A percentile compares a stretch with the other conserved stretches of the same genome.
phyloP scores from a whole-genome alignment of 768 basidiomycete genomes.

The Strobilomyces dryophilus region DNA sequence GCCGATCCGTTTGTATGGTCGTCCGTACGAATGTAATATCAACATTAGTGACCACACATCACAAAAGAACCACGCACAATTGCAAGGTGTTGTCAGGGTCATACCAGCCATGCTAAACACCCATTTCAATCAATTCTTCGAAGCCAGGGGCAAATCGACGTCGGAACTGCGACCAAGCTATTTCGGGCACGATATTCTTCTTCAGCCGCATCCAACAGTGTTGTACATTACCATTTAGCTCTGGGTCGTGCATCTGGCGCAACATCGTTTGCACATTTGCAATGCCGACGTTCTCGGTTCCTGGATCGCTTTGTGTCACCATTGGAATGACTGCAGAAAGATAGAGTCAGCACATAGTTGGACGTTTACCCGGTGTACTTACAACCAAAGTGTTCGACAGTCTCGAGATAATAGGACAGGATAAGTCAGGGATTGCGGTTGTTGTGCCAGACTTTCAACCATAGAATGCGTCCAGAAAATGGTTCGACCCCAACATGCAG shows the following conservation, averaged over 20 bases:
- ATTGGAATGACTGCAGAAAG: background rate
- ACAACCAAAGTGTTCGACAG: background rate
- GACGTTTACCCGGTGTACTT: too few species aligned
- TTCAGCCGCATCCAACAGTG: background rate
- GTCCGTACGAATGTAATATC: too few species aligned
- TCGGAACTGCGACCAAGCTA: background rate
- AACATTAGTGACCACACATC: too few species aligned
- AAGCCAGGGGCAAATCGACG: too few species aligned
- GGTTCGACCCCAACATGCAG: background rate
- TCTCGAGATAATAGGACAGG: background rate
- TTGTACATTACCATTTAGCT: too few species aligned
- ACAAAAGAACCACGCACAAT: too few species aligned
- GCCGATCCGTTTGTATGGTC: too few species aligned
- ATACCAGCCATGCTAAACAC: too few species aligned
- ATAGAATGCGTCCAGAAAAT: background rate
- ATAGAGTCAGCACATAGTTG: too few species aligned
- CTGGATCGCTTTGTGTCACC: background rate
- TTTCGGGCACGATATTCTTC: background rate
- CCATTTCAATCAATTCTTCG: too few species aligned
- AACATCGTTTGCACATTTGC: background rate
- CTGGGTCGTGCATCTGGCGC: background rate
- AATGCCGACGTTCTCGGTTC: background rate
- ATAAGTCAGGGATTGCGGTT: background rate
- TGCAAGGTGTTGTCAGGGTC: too few species aligned
- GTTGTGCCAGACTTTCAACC: background rate